Base-by-base conservation (phyloP, 805 yeast species). In the Kluyveromyces nonfermentans region DNA sequence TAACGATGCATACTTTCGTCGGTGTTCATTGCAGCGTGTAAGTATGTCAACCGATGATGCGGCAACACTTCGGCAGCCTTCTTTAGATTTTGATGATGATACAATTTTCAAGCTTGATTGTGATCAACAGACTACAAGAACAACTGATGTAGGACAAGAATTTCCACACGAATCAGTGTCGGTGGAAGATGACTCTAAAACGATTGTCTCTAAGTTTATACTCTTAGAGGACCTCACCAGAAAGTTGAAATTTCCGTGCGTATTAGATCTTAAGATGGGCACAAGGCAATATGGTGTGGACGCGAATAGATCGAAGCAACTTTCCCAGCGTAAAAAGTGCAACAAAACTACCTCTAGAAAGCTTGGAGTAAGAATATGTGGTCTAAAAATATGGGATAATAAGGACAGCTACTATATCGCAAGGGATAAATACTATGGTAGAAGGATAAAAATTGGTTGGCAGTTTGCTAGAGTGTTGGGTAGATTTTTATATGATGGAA, bases 221-320 rank as follows among this genome's bases (percentile, higher is more conserved):
- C 64, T 93, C 8, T 69, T 93, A 40, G 98, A 94, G 59, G 99
- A 93, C 65, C 67, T 93, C 40, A 93, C 97, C 0, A 74, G 80
- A 43, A 85, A 86, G 19, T 78, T 90, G 80, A 69, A 65, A 25
- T 75, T 75, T 50, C 97, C 98, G 0, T 89, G 96, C 59, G 97
- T 90, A 0, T 67, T 93, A 40, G 99, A 93, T 64, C 70, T 93
- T 54, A 93, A 93, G 60, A 93, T 93, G 97, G 99, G 99, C 0
- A 90, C 99, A 0, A 73, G 99, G 46, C 99, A 93, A 64, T 93
- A 93, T 56, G 98, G 99, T 8, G 82, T 90, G n/a, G 95, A 88
- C 50, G 97, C 97, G 0, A 71, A 73, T 5, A 61, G 65, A 12
- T 66, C 78, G 40, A 93, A 93, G 63, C 82, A 80, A 56, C 59